A percentile compares a stretch with the other conserved stretches of the same genome.
These are phyloP conservation scores for Trichoderma sp. DNA, from an alignment of 2,329 filamentous ascomycete genomes.

Conservation along the genomic window DNA sequence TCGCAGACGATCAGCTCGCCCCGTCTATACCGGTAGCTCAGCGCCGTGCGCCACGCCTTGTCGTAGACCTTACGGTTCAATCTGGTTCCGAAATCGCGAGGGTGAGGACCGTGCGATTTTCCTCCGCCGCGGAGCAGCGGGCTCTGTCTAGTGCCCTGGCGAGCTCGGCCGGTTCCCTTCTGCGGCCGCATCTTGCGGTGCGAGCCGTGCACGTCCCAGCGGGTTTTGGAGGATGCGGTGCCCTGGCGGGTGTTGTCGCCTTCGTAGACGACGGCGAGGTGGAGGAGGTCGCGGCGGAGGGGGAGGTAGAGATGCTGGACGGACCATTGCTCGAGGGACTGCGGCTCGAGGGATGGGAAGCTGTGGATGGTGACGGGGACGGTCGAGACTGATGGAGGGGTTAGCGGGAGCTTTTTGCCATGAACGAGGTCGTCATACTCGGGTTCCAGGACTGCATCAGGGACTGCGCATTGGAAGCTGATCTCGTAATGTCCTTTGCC, in stretches of 20 bases:
- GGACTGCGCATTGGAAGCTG: constrained; percentile 36
- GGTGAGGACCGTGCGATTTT: constrained; percentile 86
- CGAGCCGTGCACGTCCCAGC: constrained; percentile 81
- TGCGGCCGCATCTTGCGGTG: constrained; percentile 79
- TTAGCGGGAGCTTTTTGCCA: background rate
- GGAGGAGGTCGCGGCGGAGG: constrained; percentile 85
- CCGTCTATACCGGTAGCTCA: constrained; percentile 85
- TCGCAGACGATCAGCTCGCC: constrained; percentile 87
- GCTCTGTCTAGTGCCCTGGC: constrained; percentile 77
- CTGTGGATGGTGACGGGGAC: constrained; percentile 84
- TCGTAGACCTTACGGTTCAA: constrained; percentile 92
- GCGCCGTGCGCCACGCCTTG: constrained; percentile 88
- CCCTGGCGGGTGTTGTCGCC: constrained; percentile 86
- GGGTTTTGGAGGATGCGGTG: constrained; percentile 79
- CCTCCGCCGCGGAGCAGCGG: constrained; percentile 84
- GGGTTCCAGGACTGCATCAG: constrained; percentile 49
- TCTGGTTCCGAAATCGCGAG: constrained; percentile 83
- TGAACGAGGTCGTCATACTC: constrained; percentile 37
- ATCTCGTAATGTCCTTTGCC: constrained; percentile 42
- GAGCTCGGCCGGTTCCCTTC: constrained; percentile 81
- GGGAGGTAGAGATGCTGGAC: constrained; percentile 83
- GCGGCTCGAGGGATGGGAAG: constrained; percentile 87
- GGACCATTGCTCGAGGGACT: constrained; percentile 74
- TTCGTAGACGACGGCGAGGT: constrained; percentile 90
- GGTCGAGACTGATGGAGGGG: constrained; percentile 50